Percentiles rank a stretch among this genome's conserved stretches.
Conservation (phyloP, 2,329 filamentous ascomycete genomes). For the Talaromyces verruculosus region DNA sequence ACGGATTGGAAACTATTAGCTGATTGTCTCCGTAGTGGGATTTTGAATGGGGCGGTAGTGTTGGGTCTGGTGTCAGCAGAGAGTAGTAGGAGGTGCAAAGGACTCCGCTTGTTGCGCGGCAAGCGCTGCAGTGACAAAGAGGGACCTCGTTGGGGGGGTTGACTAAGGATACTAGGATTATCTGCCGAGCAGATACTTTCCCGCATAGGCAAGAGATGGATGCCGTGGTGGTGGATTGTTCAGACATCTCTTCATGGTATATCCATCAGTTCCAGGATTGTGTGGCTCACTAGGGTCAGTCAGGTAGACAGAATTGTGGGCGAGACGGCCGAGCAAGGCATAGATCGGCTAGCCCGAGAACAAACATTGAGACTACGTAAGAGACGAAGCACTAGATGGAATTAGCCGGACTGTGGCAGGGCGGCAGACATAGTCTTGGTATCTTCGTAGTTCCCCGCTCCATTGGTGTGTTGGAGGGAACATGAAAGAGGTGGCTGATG, state of each 20-base stretch:
- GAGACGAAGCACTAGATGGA: not conserved
- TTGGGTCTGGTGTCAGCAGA: constrained; percentile 35
- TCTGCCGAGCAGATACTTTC: constrained; percentile 25
- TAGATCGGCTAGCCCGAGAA: not conserved
- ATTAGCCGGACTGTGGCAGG: not conserved
- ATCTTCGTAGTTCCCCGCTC: not conserved
- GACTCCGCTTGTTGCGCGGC: constrained; percentile 51
- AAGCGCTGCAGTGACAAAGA: constrained; percentile 56
- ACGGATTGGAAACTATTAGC: constrained; percentile 28
- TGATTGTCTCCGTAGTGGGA: not conserved
- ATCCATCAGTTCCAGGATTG: not conserved
- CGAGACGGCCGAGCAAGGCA: not conserved
- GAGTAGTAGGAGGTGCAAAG: constrained; percentile 48
- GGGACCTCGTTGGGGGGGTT: constrained; percentile 28
- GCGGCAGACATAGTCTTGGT: not conserved
- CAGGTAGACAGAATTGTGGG: not conserved
- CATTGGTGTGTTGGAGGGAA: constrained; percentile 1
- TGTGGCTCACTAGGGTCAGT: not conserved
- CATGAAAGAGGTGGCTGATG: not conserved
- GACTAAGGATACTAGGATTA: constrained; percentile 27
- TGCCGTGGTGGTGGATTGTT: constrained; percentile 1
- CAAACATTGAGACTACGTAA: not conserved
- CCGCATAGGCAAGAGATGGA: constrained; percentile 35
- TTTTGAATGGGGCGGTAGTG: not conserved
- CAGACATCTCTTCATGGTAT: constrained; percentile 6